Base-by-base conservation (phyloP, 78 protist species). In the Mastigamoeba balamuthi region DNA sequence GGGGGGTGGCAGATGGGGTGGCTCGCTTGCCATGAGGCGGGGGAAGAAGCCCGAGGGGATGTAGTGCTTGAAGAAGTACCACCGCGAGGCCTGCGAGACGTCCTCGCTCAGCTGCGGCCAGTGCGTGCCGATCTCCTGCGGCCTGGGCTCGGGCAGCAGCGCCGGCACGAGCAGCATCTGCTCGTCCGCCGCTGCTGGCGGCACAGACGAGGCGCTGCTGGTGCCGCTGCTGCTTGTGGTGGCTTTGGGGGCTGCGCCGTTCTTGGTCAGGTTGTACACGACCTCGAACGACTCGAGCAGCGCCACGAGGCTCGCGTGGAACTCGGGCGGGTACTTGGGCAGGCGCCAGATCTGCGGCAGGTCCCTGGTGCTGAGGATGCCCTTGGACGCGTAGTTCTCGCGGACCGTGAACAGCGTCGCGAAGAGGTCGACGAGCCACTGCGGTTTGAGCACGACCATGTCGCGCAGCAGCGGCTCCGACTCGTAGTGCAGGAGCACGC, bases 11-110 rank as follows among this genome's bases (percentile, higher is more conserved):
- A n/a, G n/a, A n/a, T n/a, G n/a, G n/a, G n/a, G n/a, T n/a, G n/a
- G n/a, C n/a, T n/a, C n/a, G n/a, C n/a, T n/a, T 37, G 75, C 78
- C 77, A 84, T 84, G 35, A 84, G 65, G 41, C 88, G 83, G 9
- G 81, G 71, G 63, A 84, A 84, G 79, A 84, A 66, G 38, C 88
- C 88, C 28, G 73, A 75, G 0, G 88, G 88, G 8, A 84, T 63
- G 30, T 71, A 84, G 44, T 84, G n/a, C n/a, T n/a, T 81, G 43
- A 84, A 74, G 39, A 66, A 40, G 39, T 84, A 84, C 9, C 38
- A 65, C 29, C 88, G 28, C 29, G 80, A 77, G 43, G 69, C 66
- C 23, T 84, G 84, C 58, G 37, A 42, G 65, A 44, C 67, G n/a
- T 69, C 27, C 25, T 64, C 40, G 66, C 38, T 76, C 30, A 40